These are phyloP conservation scores for Fusarium sp. DNA, from an alignment of 2,329 filamentous ascomycete species.

Conservation along the genomic window DNA sequence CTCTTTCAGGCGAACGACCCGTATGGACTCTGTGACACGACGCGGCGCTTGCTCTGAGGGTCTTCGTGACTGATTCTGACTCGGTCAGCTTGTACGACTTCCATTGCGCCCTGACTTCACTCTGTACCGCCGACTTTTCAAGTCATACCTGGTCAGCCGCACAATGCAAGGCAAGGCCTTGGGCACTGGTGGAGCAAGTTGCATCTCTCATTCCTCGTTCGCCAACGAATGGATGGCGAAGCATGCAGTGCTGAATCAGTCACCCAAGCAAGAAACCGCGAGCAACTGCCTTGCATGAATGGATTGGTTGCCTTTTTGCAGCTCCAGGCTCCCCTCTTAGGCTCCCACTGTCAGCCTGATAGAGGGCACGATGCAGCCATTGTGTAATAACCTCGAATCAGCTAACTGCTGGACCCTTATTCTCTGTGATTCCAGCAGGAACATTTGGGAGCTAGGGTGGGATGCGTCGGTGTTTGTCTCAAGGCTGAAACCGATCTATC, in stretches of 20 bases:
- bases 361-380: not conserved
- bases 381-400: slow-evolving; percentile 11
- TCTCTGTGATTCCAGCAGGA: not conserved
- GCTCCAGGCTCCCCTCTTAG: slow-evolving; percentile 21
- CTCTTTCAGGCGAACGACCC: not conserved
- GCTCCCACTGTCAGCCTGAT: slow-evolving; percentile 16
- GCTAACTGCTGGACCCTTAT: not conserved
- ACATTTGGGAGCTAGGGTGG: not conserved
- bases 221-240: slow-evolving; percentile 14
- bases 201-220: slow-evolving; percentile 28
- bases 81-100: not conserved
- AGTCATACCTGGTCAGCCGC: slow-evolving; percentile 29
- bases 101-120: not conserved
- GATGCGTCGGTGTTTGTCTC: not conserved
- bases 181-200: slow-evolving; percentile 24
- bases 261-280: not conserved
- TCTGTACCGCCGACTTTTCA: slow-evolving; percentile 1
- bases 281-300: slow-evolving; percentile 18
- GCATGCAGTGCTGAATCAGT: slow-evolving; percentile 20
- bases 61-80: not conserved
- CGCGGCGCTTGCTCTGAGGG: not conserved
- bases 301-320: slow-evolving; percentile 33
- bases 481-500: slow-evolving; percentile 4
- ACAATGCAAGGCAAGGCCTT: slow-evolving; percentile 4
- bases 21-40: not conserved